Conservation (phyloP, 495 filamentous ascomycete species). For the Aspergillus nanangensis region DNA sequence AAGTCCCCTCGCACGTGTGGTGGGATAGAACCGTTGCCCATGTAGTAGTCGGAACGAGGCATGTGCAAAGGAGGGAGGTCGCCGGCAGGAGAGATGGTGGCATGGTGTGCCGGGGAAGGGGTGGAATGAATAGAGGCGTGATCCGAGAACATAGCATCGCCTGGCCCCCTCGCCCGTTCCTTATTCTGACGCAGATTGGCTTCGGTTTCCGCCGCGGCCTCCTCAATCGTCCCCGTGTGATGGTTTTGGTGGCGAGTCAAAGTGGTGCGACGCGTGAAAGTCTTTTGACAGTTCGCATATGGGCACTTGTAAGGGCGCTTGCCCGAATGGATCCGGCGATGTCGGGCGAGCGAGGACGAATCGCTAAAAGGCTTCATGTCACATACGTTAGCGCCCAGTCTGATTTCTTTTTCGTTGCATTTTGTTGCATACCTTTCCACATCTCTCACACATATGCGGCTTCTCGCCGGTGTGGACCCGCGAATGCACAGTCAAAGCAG, state of each 20-base stretch:
- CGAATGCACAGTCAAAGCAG: constrained; percentile 92
- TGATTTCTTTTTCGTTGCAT: too few species aligned
- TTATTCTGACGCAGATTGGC: constrained; percentile 63
- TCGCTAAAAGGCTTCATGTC: constrained; percentile 87
- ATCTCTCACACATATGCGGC: constrained; percentile 95
- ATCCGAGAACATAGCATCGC: constrained; percentile 74
- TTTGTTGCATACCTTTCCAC: constrained; percentile 98
- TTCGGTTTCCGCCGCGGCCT: constrained; percentile 84
- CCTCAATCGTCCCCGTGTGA: constrained; percentile 92
- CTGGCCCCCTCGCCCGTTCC: constrained; percentile 59
- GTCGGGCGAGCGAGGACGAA: constrained; percentile 89
- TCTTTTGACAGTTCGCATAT: constrained; percentile 97
- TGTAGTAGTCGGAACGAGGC: constrained; percentile 70
- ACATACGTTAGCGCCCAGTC: too few species aligned
- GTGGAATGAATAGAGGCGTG: constrained; percentile 80
- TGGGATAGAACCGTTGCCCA: constrained; percentile 67
- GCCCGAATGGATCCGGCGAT: constrained; percentile 92
- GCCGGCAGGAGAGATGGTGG: constrained; percentile 74
- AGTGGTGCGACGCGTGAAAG: constrained; percentile 92
- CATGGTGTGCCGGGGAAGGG: constrained; percentile 75
- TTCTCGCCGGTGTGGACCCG: constrained; percentile 98
- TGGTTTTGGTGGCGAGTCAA: constrained; percentile 94
- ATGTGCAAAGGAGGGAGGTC: constrained; percentile 73
- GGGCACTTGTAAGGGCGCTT: constrained; percentile 97
- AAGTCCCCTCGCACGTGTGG: constrained; percentile 76